A percentile compares a stretch with the other conserved stretches of the same genome.
Conservation (phyloP, 2,329 filamentous ascomycete genomes). For the Fusarium multiceps region DNA sequence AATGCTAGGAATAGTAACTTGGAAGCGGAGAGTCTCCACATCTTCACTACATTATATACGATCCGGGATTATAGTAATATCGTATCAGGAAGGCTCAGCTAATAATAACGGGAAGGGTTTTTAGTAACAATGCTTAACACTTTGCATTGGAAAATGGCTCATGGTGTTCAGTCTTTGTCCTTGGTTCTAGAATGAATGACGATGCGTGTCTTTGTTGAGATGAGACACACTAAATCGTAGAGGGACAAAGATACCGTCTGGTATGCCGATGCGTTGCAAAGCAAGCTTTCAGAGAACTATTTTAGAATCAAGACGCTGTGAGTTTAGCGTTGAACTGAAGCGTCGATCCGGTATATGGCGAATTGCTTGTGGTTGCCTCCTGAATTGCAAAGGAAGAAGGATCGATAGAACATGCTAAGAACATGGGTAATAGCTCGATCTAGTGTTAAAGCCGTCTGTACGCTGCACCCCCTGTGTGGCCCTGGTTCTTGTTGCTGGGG, state of each 20-base stretch:
- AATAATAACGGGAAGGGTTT: neutral
- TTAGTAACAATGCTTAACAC: neutral
- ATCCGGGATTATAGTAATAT: neutral
- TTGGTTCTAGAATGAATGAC: conserved; percentile 5
- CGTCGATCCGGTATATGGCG: neutral
- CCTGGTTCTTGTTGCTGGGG: conserved; percentile 9
- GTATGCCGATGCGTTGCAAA: conserved; percentile 4
- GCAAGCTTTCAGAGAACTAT: neutral
- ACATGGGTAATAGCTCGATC: conserved; percentile 24
- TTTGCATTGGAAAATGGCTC: neutral
- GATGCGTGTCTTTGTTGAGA: conserved; percentile 1
- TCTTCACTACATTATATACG: neutral
- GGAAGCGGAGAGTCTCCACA: conserved; percentile 19
- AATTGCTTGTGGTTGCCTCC: neutral
- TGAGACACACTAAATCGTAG: neutral
- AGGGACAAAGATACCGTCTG: neutral
- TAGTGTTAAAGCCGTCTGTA: conserved; percentile 14
- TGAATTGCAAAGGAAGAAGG: conserved; percentile 3
- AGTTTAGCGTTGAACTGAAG: neutral
- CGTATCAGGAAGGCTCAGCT: neutral
- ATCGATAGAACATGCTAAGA: conserved; percentile 16
- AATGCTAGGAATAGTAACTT: conserved; percentile 29
- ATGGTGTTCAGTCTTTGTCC: neutral
- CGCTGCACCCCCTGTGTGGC: neutral
- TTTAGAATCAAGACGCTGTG: neutral